Conservation (phyloP, 2,329 filamentous ascomycete genomes). For the Sclerotinia borealis region DNA sequence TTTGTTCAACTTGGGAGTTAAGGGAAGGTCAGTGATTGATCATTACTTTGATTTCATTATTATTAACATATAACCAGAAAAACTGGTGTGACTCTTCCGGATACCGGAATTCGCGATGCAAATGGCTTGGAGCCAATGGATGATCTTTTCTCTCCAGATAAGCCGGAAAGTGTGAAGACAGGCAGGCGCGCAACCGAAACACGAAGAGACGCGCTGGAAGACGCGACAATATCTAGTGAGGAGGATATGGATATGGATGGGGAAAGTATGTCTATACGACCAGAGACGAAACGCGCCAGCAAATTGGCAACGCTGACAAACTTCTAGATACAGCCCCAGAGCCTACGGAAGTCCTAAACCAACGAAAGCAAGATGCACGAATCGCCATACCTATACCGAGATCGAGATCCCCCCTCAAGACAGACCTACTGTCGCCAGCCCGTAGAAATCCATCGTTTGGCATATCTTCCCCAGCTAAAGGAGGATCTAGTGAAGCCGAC, state of each 20-base stretch:
- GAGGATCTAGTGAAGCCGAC: conserved; percentile 23
- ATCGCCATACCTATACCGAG: conserved; percentile 30
- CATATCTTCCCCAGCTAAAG: conserved; percentile 30
- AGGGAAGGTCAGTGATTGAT: conserved; percentile 39
- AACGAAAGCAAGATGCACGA: conserved; percentile 28
- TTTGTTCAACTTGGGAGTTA: conserved; percentile 44
- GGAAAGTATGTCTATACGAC: conserved; percentile 41
- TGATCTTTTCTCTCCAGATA: conserved; percentile 78
- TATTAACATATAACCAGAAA: conserved; percentile 51
- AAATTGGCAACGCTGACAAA: conserved; percentile 14
- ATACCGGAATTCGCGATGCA: conserved; percentile 77
- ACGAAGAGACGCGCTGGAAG: conserved; percentile 31
- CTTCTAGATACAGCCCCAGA: conserved; percentile 44
- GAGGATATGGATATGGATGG: conserved; percentile 56
- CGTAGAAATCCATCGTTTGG: conserved; percentile 30
- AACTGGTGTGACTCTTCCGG: conserved; percentile 77
- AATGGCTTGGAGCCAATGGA: conserved; percentile 87
- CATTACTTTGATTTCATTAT: neutral
- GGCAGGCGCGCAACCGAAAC: conserved; percentile 14
- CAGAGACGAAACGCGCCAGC: neutral
- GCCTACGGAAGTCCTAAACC: conserved; percentile 39
- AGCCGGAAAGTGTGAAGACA: conserved; percentile 32
- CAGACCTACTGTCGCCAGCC: conserved; percentile 32
- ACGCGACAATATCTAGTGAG: conserved; percentile 42
- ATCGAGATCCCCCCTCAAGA: conserved; percentile 34